Evolutionary conservation across 2,329 filamentous ascomycete species (phyloP), one percentile per base, ranked within the genome.

Genomic region (Dryadomyces quercus-mongolicae): DNA sequence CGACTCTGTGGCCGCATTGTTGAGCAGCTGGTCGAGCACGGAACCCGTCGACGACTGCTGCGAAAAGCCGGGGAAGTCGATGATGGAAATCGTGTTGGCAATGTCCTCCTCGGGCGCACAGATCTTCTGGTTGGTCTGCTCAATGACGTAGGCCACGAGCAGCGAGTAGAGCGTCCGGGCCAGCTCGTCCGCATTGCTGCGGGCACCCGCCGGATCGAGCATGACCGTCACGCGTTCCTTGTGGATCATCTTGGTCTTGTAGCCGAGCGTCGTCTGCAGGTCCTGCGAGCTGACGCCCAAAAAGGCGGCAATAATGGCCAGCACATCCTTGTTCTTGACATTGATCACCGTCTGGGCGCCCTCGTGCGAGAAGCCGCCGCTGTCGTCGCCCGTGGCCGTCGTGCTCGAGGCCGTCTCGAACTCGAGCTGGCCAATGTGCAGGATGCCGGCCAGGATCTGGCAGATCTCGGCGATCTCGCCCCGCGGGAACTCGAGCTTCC

Each of bases 141-240:
- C 93, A 62, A 97, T 88, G 43, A 98, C 84, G 68, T 91, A 96
- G 16, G 92, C 90, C 15, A 97, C 92, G 7, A 98, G 76, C 9
- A 98, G 81, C 5, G 91, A 92, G 71, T 98, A 98, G 0, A 98
- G 74, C 0, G 92, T 96, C 52, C 92, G 81, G 5, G 93, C 91
- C 50, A 98, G 80, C 68, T 97, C 93, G 64, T 97, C 91, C 16
- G 93, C 93, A 62, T 96, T 96, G 43, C 82, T 85, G 51, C 90
- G 85, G 48, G 93, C 93, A 43, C 93, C 93, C 55, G 82, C 84
- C 7, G 92, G 88, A 65, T 98, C 93, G 38, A 98, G 79, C 91
- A 98, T 95, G 60, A 98, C 88, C 0, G 93, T 98, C n/a, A 98
- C 93, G 54, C 93, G 85, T 74, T 98, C 93, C 59, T 90, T 86